These are phyloP conservation scores for Aspergillus ochraceus DNA, from an alignment of 2,329 filamentous ascomycete species.

Conservation along the genomic window DNA sequence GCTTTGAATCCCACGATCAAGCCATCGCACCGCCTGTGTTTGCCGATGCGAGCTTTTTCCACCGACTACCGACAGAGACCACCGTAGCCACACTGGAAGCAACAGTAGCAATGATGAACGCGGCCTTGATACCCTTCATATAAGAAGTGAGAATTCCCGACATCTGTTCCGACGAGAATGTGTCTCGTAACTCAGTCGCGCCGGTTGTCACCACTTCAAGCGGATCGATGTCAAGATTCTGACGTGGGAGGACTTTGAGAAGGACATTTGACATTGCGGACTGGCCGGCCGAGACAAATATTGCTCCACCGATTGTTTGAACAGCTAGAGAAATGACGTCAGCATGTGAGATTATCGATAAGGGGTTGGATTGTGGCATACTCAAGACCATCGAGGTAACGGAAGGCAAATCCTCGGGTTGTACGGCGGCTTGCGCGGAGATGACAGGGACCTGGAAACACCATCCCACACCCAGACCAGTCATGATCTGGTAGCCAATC, in stretches of 20 bases:
- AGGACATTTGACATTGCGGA: background rate
- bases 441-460: background rate
- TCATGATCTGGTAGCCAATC: conserved; percentile 39
- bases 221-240: background rate
- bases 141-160: background rate
- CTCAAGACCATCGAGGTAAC: background rate
- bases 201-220: background rate
- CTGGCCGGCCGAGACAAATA: background rate
- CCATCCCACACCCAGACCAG: background rate
- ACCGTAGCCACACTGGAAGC: background rate
- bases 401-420: background rate
- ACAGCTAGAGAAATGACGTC: background rate
- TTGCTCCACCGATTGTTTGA: background rate
- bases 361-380: background rate
- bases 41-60: too few species aligned
- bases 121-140: background rate
- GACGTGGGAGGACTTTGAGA: background rate
- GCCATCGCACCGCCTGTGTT: too few species aligned
- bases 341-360: too few species aligned
- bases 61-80: background rate
- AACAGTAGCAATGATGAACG: background rate
- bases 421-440: background rate
- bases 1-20: too few species aligned
- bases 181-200: background rate
- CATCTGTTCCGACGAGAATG: background rate